Conservation (phyloP, 2,329 filamentous ascomycete genomes). For the Corniculantispora saksenae region DNA sequence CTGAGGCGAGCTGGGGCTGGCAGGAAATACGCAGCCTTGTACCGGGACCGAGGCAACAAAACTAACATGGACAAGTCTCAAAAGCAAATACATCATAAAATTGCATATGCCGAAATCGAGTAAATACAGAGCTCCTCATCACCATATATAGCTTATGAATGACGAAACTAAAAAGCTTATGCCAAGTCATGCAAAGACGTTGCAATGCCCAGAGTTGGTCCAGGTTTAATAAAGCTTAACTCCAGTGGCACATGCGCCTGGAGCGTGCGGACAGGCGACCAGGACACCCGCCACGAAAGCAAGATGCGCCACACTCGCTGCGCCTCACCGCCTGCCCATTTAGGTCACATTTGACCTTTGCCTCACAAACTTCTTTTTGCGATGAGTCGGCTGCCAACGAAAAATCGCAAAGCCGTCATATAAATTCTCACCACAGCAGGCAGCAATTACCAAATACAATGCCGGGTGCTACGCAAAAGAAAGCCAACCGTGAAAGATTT, state of each 20-base stretch:
- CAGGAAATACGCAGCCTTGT: background rate
- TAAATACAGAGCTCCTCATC: background rate
- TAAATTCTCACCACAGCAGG: background rate
- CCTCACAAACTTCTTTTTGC: slow-evolving; percentile 12
- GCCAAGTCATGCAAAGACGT: background rate
- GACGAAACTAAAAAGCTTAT: background rate
- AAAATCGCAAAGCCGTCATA: background rate
- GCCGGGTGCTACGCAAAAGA: slow-evolving; percentile 50
- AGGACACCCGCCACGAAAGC: background rate
- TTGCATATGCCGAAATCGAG: background rate
- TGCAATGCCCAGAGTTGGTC: background rate
- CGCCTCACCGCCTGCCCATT: slow-evolving; percentile 22
- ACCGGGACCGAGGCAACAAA: background rate
- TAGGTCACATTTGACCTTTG: background rate
- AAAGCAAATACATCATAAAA: background rate
- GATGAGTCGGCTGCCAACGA: background rate
- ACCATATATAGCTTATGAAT: background rate
- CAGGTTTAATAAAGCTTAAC: background rate
- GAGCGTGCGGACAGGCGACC: background rate
- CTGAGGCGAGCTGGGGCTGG: background rate
- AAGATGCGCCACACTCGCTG: background rate
- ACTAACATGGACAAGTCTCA: background rate
- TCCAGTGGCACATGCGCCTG: background rate
- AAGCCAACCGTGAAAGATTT: slow-evolving; percentile 67
- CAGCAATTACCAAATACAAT: slow-evolving; percentile 22